phyloP scores from a whole-genome alignment of 2,329 filamentous ascomycete species.

The Macrophomina tecta region DNA sequence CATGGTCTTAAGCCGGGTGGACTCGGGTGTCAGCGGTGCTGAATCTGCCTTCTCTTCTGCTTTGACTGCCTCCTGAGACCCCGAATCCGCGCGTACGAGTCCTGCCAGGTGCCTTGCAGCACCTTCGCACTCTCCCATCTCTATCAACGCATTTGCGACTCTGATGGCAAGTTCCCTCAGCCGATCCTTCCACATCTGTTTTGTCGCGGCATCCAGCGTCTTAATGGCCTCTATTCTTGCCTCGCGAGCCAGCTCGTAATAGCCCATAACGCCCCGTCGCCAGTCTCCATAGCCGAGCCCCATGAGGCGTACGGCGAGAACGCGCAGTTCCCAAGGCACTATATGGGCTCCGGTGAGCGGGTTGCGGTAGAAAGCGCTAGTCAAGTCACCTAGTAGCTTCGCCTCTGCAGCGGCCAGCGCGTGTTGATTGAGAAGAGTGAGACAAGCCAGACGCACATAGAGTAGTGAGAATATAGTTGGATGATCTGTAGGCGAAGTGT shows the following conservation, averaged over 20 bases:
- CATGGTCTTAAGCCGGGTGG: slow-evolving; percentile 47
- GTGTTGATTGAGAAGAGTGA: slow-evolving; percentile 76
- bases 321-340: slow-evolving; percentile 85
- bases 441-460: slow-evolving; percentile 80
- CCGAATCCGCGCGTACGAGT: slow-evolving; percentile 54
- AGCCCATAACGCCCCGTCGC: slow-evolving; percentile 82
- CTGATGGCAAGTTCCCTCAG: slow-evolving; percentile 75
- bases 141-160: slow-evolving; percentile 70
- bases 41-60: slow-evolving; percentile 36
- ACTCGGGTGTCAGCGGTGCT: slow-evolving; percentile 34
- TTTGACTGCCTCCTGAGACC: slow-evolving; percentile 52
- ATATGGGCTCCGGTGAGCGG: slow-evolving; percentile 59
- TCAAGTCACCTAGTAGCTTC: slow-evolving; percentile 66
- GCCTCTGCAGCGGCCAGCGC: slow-evolving; percentile 64
- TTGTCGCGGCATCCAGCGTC: slow-evolving; percentile 57
- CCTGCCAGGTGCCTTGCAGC: slow-evolving; percentile 75
- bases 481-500: slow-evolving; percentile 61
- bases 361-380: slow-evolving; percentile 58
- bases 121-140: slow-evolving; percentile 86
- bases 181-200: slow-evolving; percentile 72
- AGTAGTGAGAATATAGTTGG: slow-evolving; percentile 75
- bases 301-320: slow-evolving; percentile 82
- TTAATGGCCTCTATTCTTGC: slow-evolving; percentile 67
- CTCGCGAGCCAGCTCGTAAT: slow-evolving; percentile 86
- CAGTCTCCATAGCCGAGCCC: slow-evolving; percentile 86